phyloP scores from a whole-genome alignment of 129 eudicot genomes.

The Saussurea involucrata region DNA sequence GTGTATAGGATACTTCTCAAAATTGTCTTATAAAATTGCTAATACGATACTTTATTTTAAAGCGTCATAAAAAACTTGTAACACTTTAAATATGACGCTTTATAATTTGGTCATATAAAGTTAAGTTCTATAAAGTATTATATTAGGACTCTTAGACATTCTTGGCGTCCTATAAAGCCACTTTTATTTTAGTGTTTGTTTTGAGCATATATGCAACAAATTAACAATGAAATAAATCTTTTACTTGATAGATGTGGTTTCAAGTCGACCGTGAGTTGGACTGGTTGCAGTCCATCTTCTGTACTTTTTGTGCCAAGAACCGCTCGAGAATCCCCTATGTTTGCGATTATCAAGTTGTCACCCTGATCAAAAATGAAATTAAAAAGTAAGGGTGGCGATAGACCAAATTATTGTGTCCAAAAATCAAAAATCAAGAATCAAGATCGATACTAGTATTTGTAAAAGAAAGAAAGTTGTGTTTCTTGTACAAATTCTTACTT shows the following conservation, averaged over 20 bases:
- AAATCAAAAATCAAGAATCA: no score
- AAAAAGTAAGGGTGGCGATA: not conserved
- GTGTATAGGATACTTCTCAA: not conserved
- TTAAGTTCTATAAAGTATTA: not conserved
- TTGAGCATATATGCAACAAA: not conserved
- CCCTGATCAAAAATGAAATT: slow-evolving; percentile 28
- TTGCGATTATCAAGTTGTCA: slow-evolving; percentile 47
- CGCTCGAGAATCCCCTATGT: slow-evolving; percentile 76
- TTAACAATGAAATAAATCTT: not conserved
- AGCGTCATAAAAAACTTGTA: not conserved
- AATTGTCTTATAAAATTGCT: not conserved
- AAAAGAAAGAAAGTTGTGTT: not conserved
- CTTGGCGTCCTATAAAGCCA: not conserved
- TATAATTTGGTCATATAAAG: not conserved
- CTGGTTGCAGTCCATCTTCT: slow-evolving; percentile 35
- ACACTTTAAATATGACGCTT: not conserved
- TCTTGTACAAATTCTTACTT: not conserved
- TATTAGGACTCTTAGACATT: not conserved
- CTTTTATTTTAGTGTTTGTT: not conserved
- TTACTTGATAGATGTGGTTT: slow-evolving; percentile 61
- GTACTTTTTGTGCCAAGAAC: slow-evolving; percentile 51
- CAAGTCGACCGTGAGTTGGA: slow-evolving; percentile 64
- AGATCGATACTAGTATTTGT: not conserved
- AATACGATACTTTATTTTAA: no score
- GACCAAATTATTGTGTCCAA: not conserved